Base-by-base conservation (phyloP, 2,329 filamentous ascomycete genomes). In the Mycosphaerella sp. region DNA sequence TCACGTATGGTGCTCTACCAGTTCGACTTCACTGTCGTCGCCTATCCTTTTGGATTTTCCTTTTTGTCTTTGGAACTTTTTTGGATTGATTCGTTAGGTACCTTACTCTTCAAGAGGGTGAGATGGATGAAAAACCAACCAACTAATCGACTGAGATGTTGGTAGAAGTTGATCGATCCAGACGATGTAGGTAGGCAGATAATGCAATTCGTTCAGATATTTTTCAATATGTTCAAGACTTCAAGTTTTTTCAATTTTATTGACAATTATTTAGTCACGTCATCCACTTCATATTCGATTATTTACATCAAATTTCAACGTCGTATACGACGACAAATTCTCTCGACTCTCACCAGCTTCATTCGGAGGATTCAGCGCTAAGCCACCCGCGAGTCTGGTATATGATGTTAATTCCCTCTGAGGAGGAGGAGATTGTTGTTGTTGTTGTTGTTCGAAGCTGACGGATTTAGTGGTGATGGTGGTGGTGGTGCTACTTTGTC, bases 311-410 rank as follows among this genome's bases (percentile, higher is more conserved):
- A 26, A 44, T 7, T 23, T 21, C 11, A 44, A 5, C 17, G 21
- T 11, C 4, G 10, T n/a, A 4, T 11, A n/a, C 34, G 10, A 21
- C 8, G 42, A 44, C 17, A 56, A 6, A 41, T 57, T 54, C 36
- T 59, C 53, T 21, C 23, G 34, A 21, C 52, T 60, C 26, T 59
- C 58, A 10, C 53, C 55, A 2, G 58, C 56, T 40, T 62, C 60
- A 38, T 54, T 59, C 1, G 60, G 59, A 11, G 60, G 56, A 45
- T 60, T 59, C 9, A 59, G 32, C n/a, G 43, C 53, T 26, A 60
- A 23, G 10, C 57, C 53, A 21, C 50, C 48, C 3, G 21, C 21
- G 1, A 29, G 26, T 31, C 50, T 34, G 51, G 40, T 26, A 40
- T 26, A 21, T 50, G 49, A 2, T 40, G 8, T 10, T 57, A 55